phyloP scores from a whole-genome alignment of 768 basidiomycete species.

The Mycena vitilis region DNA sequence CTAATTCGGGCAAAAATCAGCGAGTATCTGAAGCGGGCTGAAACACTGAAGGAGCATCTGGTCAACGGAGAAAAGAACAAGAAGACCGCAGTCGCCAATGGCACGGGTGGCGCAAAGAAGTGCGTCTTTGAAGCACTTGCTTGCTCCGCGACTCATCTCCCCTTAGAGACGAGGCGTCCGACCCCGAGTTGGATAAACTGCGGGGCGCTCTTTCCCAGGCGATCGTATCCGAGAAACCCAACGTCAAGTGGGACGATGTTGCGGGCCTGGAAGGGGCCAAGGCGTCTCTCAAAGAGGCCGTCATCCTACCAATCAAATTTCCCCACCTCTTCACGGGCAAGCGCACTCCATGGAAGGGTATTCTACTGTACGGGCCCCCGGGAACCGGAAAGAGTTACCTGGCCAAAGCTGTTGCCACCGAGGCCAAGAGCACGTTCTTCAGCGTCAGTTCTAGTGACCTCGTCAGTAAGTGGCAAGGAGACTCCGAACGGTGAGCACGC shows the following conservation, averaged over 20 bases:
- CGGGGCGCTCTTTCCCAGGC: conserved; percentile 90
- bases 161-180: conserved; percentile 74
- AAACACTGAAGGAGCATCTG: conserved; percentile 90
- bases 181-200: conserved; percentile 96
- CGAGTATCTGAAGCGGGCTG: conserved; percentile 93
- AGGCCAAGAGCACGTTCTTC: conserved; percentile 99
- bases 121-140: conserved; percentile 40
- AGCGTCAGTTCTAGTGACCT: conserved; percentile 94
- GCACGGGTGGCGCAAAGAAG: conserved; percentile 60
- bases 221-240: conserved; percentile 93
- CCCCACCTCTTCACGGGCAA: conserved; percentile 99
- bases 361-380: conserved; percentile 95
- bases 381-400: conserved; percentile 98
- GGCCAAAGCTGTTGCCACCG: conserved; percentile 98
- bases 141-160: neutral
- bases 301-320: conserved; percentile 99
- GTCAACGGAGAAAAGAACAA: conserved; percentile 70
- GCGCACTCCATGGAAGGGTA: conserved; percentile 97
- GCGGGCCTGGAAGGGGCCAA: conserved; percentile 96
- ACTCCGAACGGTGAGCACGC: conserved; percentile 86
- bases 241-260: conserved; percentile 98
- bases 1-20: conserved; percentile 89
- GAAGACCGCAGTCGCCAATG: conserved; percentile 57
- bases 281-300: conserved; percentile 96
- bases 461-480: conserved; percentile 99